A percentile compares a stretch with the other conserved stretches of the same genome.
These are phyloP conservation scores for Dactylellina cionopaga DNA, from an alignment of 2,329 filamentous ascomycete species.

Conservation along the genomic window DNA sequence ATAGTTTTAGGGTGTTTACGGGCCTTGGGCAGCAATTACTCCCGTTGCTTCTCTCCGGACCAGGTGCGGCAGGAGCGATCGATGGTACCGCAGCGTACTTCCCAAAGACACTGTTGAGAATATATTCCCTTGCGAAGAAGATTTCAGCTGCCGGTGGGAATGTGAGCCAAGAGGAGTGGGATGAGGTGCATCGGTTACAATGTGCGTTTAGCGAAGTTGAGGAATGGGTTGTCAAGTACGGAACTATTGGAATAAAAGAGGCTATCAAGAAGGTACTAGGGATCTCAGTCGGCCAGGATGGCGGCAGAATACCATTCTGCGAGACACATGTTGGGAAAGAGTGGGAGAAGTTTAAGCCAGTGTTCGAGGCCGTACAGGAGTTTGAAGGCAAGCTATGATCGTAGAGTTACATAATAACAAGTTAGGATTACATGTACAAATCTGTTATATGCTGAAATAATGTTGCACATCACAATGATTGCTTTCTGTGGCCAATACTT, in stretches of 20 bases:
- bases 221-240: constrained; percentile 70
- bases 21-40: constrained; percentile 74
- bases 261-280: constrained; percentile 69
- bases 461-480: no score
- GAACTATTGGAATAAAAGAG: constrained; percentile 74
- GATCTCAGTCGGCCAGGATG: constrained; percentile 65
- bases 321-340: constrained; percentile 20
- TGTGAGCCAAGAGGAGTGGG: constrained; percentile 57
- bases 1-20: constrained; percentile 71
- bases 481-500: no score
- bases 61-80: constrained; percentile 69
- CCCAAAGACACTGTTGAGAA: constrained; percentile 69
- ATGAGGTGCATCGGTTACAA: constrained; percentile 68
- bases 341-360: constrained; percentile 14
- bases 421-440: neutral
- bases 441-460: no score
- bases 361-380: constrained; percentile 33
- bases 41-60: constrained; percentile 71
- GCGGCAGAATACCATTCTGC: constrained; percentile 65
- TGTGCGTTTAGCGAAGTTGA: constrained; percentile 71
- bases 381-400: constrained; percentile 19
- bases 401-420: no score
- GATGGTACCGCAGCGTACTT: constrained; percentile 74
- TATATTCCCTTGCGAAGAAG: constrained; percentile 66
- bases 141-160: constrained; percentile 61